Evolutionary conservation across 306 rosid genomes (phyloP).

Genomic region (Medicago truncatula): DNA sequence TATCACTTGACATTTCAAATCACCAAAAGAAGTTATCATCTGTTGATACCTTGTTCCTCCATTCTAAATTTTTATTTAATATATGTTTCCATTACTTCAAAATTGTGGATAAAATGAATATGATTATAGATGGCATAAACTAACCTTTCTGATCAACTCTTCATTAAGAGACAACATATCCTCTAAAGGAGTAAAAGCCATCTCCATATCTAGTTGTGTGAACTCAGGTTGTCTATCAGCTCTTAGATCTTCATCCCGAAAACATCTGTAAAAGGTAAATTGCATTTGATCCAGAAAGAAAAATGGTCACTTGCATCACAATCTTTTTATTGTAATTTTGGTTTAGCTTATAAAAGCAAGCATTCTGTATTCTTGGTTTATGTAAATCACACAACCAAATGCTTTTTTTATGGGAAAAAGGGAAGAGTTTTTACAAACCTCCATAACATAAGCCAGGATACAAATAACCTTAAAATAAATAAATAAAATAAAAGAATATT

Average conservation of each 20-base stretch:
- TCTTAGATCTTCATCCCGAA: constrained; percentile 96
- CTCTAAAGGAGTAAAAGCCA: constrained; percentile 92
- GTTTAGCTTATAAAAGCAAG: constrained; percentile 9
- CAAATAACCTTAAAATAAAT: constrained; percentile 3
- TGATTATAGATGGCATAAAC: constrained; percentile 32
- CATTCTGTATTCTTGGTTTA: background rate
- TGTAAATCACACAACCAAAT: constrained; percentile 15
- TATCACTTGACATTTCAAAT: constrained; percentile 12
- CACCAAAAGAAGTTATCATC: constrained; percentile 7
- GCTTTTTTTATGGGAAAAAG: constrained; percentile 3
- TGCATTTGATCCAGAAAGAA: constrained; percentile 2
- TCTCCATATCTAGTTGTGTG: constrained; percentile 97
- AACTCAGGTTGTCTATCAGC: constrained; percentile 98
- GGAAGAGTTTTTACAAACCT: background rate
- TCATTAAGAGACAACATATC: constrained; percentile 89
- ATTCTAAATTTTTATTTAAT: constrained; percentile 13
- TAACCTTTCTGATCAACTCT: constrained; percentile 90
- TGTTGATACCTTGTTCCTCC: background rate
- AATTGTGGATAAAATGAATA: constrained; percentile 6
- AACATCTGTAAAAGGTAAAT: constrained; percentile 65
- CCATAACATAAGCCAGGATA: constrained; percentile 16
- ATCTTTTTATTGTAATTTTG: background rate
- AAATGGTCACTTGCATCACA: constrained; percentile 16
- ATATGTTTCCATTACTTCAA: constrained; percentile 20
- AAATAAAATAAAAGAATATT: constrained; percentile 15